Evolutionary conservation across 2,329 filamentous ascomycete species (phyloP), one percentile per base, ranked within the genome.

Genomic region (Fusarium setosum): DNA sequence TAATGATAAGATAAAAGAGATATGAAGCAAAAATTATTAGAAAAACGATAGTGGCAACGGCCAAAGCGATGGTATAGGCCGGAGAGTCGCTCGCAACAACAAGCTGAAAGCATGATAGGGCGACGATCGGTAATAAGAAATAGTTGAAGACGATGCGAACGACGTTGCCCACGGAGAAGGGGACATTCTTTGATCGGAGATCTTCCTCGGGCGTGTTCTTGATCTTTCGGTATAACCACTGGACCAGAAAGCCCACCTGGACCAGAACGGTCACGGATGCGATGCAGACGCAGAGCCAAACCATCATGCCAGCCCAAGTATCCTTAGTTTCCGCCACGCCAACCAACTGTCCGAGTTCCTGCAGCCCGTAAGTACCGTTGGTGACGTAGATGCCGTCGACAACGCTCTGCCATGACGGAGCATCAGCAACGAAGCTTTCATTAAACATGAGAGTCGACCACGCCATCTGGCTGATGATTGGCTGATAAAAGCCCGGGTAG

Each of bases 391-490:
- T 86, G 34, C 95, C 94, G 76, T 98, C 94, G 10, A 89, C 80
- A 13, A 97, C 77, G 64, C 87, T 90, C 63, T 89, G 83, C 63
- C 86, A 90, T 7, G 90, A 88, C 26, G 86, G 81, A 12, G 86
- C 87, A 32, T 90, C 81, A 72, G 88, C 91, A 60, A 96, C 90
- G 71, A 97, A 92, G 77, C 91, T 97, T 68, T 96, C 83, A 75
- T 97, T 97, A 82, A 98, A 98, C 84, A 98, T 91, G 60, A 99
- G 86, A 6, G 89, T 81, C 1, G 95, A 96, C 96, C 96, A 99
- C 35, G 91, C 89, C 13, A 87, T 91, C 76, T 95, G 92, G 76
- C 94, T 97, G 57, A 95, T 88, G 8, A 93, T 91, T 5, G 96
- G 96, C 75, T 97, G 95, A 75, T 94, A 99, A 75, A 92, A 99